phyloP scores from a whole-genome alignment of 768 basidiomycete species.

The Mycena crocata region DNA sequence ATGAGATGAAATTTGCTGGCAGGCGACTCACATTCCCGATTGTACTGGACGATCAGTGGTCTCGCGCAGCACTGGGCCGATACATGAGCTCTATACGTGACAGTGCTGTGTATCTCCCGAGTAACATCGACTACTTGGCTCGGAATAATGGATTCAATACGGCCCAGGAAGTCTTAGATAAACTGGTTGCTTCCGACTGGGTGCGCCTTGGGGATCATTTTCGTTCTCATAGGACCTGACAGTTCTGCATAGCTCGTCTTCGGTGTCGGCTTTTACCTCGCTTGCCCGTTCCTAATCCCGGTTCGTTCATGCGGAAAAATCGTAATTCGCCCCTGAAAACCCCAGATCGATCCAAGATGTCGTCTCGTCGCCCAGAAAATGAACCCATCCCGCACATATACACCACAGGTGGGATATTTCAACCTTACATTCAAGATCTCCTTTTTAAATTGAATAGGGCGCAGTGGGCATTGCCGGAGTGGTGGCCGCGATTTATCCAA shows the following conservation, averaged over 20 bases:
- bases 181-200: slow-evolving; percentile 63
- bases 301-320: slow-evolving; percentile 45
- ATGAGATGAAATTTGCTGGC: slow-evolving; percentile 58
- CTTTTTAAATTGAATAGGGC: slow-evolving; percentile 52
- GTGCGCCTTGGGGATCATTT: slow-evolving; percentile 42
- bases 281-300: slow-evolving; percentile 71
- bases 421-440: background rate
- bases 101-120: slow-evolving; percentile 74
- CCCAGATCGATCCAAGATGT: slow-evolving; percentile 67
- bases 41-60: slow-evolving; percentile 70
- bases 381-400: slow-evolving; percentile 78
- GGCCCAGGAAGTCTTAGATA: slow-evolving; percentile 54
- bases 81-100: slow-evolving; percentile 68
- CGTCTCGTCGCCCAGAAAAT: slow-evolving; percentile 77
- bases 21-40: slow-evolving; percentile 72
- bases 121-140: slow-evolving; percentile 76
- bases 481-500: slow-evolving; percentile 73
- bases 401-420: slow-evolving; percentile 59
- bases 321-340: background rate
- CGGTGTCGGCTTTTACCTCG: slow-evolving; percentile 73
- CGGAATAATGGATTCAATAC: slow-evolving; percentile 67
- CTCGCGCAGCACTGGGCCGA: slow-evolving; percentile 62
- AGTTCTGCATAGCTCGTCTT: slow-evolving; percentile 60
- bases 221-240: slow-evolving; percentile 12
- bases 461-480: slow-evolving; percentile 79